Conservation (phyloP, 768 basidiomycete genomes). For the Leccinum pellstonianum region DNA sequence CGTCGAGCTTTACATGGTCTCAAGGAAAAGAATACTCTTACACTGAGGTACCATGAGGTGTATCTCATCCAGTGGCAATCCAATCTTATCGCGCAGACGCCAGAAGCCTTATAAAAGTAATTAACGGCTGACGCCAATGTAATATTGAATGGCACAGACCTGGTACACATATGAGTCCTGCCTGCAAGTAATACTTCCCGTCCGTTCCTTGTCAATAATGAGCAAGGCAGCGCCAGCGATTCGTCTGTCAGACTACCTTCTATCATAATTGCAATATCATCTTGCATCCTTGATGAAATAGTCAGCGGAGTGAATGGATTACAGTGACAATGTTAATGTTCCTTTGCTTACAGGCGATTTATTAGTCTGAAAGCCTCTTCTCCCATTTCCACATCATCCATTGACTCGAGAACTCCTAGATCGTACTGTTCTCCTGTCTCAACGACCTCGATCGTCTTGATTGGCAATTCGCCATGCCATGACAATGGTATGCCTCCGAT, state of each 20-base stretch:
- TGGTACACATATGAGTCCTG: conserved; percentile 65
- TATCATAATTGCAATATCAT: conserved; percentile 60
- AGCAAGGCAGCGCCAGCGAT: not conserved
- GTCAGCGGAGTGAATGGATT: not conserved
- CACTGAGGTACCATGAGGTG: conserved; percentile 68
- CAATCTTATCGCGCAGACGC: conserved; percentile 80
- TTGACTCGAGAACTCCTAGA: conserved; percentile 40
- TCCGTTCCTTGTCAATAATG: conserved; percentile 48
- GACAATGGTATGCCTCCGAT: conserved; percentile 32
- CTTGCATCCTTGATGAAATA: conserved; percentile 42
- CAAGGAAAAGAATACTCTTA: conserved; percentile 32
- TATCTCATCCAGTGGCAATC: conserved; percentile 69
- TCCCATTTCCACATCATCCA: conserved; percentile 28
- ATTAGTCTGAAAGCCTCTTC: conserved; percentile 63
- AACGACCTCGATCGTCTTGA: conserved; percentile 54
- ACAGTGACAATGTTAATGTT: not conserved
- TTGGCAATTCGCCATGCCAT: conserved; percentile 44
- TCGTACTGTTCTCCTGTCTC: conserved; percentile 53
- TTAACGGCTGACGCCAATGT: not conserved
- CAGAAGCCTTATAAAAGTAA: conserved; percentile 54
- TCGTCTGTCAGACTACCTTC: conserved; percentile 40
- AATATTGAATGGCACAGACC: conserved; percentile 39
- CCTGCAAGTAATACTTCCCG: conserved; percentile 74
- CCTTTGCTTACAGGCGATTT: conserved; percentile 56
- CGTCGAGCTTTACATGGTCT: not conserved